Evolutionary conservation across 805 yeast genomes (phyloP).

Genomic region (Debaryomyces prosopidis): DNA sequence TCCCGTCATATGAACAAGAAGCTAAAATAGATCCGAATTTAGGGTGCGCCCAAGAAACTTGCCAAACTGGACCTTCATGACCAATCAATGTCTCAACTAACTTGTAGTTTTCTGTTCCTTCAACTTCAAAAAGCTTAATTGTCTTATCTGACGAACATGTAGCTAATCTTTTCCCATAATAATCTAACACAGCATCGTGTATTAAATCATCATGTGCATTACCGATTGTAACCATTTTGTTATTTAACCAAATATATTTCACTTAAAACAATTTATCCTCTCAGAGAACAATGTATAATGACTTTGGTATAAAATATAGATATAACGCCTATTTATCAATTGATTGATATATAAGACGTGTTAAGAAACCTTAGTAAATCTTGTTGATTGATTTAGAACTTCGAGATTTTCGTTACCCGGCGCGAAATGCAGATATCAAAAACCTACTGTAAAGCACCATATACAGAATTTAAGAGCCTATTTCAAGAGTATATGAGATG

Average conservation of each 20-base stretch:
- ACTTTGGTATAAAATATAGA: not conserved
- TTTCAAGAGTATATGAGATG: not conserved
- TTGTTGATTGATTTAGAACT: not conserved
- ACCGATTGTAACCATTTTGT: constrained; percentile 71
- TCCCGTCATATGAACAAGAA: constrained; percentile 93
- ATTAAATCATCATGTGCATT: constrained; percentile 91
- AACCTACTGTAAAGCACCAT: not conserved
- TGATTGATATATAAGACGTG: constrained; percentile 8
- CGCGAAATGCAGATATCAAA: not conserved
- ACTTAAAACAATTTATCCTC: not conserved
- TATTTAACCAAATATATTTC: not conserved
- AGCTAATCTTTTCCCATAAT: constrained; percentile 93
- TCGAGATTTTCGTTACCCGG: not conserved
- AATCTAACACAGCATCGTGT: constrained; percentile 96
- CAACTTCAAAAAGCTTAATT: constrained; percentile 90
- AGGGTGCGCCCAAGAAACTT: constrained; percentile 98
- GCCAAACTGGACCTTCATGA: constrained; percentile 99
- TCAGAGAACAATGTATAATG: not conserved
- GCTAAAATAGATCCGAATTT: constrained; percentile 95
- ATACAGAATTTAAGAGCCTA: not conserved
- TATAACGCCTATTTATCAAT: not conserved
- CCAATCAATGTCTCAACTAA: constrained; percentile 83
- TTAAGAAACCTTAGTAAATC: constrained; percentile 1
- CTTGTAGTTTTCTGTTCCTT: constrained; percentile 75
- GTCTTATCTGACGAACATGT: constrained; percentile 96